Evolutionary conservation across 345 rosid genomes (phyloP).

Genomic region (Euphorbia pulcherrima): DNA sequence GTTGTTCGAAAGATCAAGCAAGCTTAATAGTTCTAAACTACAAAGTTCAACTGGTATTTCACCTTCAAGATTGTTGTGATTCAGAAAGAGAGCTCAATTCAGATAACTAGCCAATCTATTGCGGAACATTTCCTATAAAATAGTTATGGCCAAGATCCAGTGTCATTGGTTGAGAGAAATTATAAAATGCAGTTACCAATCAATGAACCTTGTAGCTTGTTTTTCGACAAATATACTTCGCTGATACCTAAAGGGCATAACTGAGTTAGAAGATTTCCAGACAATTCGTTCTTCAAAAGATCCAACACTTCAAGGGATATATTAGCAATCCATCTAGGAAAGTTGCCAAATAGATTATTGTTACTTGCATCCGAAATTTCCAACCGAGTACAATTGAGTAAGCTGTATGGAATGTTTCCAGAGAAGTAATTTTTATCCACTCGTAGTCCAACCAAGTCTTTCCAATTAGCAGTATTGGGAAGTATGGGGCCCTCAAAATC

Average conservation of each 20-base stretch:
- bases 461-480: neutral
- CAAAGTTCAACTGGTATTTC: too few relatives aligned
- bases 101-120: constrained; percentile 7
- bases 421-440: too few relatives aligned
- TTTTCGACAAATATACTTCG: constrained; percentile 12
- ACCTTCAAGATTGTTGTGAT: too few relatives aligned
- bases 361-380: too few relatives aligned
- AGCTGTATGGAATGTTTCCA: too few relatives aligned
- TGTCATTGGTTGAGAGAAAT: too few relatives aligned
- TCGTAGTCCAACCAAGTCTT: too few relatives aligned
- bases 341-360: neutral
- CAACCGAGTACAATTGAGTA: too few relatives aligned
- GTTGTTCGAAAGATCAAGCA: too few relatives aligned
- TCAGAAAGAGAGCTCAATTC: constrained; percentile 20
- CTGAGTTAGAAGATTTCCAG: neutral
- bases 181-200: too few relatives aligned
- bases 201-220: too few relatives aligned
- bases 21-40: too few relatives aligned
- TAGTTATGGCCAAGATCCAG: constrained; percentile 21
- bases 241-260: neutral
- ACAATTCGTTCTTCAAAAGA: constrained; percentile 1
- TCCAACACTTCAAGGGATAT: constrained; percentile 10
- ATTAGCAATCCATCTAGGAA: constrained; percentile 2
- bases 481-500: neutral
- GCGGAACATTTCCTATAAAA: constrained; percentile 16